A percentile compares a stretch with the other conserved stretches of the same genome.
These are phyloP conservation scores for Wickerhamiella azyma DNA, from an alignment of 805 yeast genomes.

Conservation along the genomic window DNA sequence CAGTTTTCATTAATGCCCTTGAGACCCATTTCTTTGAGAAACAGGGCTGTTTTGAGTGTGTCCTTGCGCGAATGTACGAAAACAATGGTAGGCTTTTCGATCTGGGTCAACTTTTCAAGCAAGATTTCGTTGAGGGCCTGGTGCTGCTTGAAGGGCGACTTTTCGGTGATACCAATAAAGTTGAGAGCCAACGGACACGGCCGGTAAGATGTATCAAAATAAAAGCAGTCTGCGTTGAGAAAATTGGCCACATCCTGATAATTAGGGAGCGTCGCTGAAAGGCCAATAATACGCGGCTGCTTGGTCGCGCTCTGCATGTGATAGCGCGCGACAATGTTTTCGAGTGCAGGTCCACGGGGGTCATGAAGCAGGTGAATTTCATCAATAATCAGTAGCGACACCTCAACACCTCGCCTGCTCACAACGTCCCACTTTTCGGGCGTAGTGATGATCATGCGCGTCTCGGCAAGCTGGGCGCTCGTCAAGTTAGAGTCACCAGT, in stretches of 20 bases:
- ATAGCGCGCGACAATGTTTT: constrained; percentile 71
- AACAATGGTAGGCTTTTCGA: constrained; percentile 66
- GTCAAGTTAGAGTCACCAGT: constrained; percentile 82
- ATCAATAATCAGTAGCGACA: constrained; percentile 66
- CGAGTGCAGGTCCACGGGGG: constrained; percentile 89
- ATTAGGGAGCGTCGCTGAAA: constrained; percentile 89
- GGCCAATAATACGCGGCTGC: constrained; percentile 48
- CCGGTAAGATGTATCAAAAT: constrained; percentile 68
- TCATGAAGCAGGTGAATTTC: constrained; percentile 90
- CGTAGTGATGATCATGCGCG: constrained; percentile 80
- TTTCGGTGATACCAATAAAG: constrained; percentile 77
- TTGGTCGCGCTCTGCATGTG: constrained; percentile 34
- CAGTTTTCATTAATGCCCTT: constrained; percentile 40
- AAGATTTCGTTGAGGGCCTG: constrained; percentile 87
- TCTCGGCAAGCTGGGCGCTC: constrained; percentile 56
- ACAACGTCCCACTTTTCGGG: constrained; percentile 98
- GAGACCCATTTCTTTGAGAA: constrained; percentile 49
- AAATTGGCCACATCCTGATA: constrained; percentile 76
- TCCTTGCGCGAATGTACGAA: constrained; percentile 94
- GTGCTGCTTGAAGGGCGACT: constrained; percentile 59
- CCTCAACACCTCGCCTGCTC: constrained; percentile 65
- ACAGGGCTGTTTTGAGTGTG: constrained; percentile 69
- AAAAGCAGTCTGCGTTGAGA: constrained; percentile 53
- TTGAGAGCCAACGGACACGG: constrained; percentile 90
- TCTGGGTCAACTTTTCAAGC: constrained; percentile 60